Base-by-base conservation (phyloP, 352 stramenopile species). In the Globisporangium iwayamae region DNA sequence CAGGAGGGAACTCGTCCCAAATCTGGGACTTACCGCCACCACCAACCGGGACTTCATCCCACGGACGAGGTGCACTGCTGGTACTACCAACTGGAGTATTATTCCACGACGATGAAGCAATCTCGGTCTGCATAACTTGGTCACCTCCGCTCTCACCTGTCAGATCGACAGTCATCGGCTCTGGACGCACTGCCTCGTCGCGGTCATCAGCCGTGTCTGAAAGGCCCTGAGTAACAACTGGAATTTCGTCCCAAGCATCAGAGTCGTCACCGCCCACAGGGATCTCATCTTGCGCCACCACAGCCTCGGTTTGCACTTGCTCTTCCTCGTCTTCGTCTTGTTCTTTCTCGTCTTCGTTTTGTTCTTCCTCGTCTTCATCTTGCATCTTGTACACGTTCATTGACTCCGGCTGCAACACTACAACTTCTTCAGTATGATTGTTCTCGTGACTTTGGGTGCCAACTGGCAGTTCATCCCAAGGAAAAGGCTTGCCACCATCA, bases 391-490 rank as follows among this genome's bases (percentile, higher is more conserved):
- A 13, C 50, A 41, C 50, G 28, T 16, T 41, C 50, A 56, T 56
- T 56, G 50, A 25, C 48, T 54, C 22, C 25, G 22, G 48, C 13
- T 54, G 13, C 4, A 20, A 20, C 11, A 4, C 11, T 9, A 34
- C 48, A 54, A 13, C 48, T 54, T 54, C 25, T n/a, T 8, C 50
- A 41, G 7, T 7, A 56, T 32, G 38, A 28, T 48, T 52, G n/a
- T 30, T 39, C 9, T 45, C 11, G 43, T 25, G 22, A 3, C 25
- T 34, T 22, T 55, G 45, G 30, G 25, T 22, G 34, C 60, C 51
- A 3, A 60, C 39, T 46, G 60, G 61, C 32, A 34, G 34, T 30
- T 67, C 61, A 22, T 67, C 41, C 61, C 61, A 67, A 22, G 52
- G 39, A 8, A 10, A 22, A 20, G 25, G 0, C 11, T 30, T 57